These are phyloP conservation scores for Suhomyces sp. DNA, from an alignment of 805 yeast species.

Conservation along the genomic window DNA sequence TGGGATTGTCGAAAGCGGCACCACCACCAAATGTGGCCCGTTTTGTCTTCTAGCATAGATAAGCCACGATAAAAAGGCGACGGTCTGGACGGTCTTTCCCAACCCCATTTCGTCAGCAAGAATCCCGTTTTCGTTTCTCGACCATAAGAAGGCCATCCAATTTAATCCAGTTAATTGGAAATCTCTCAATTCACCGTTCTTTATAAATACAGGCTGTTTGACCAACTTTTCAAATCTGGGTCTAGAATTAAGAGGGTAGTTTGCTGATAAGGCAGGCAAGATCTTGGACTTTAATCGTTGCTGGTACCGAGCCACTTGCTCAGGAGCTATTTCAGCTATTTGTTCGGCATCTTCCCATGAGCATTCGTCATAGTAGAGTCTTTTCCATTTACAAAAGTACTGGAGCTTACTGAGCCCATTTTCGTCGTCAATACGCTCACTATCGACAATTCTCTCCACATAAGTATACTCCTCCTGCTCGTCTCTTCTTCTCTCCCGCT, in stretches of 20 bases:
- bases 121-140: conserved; percentile 94
- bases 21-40: conserved; percentile 96
- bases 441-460: conserved; percentile 87
- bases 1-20: conserved; percentile 92
- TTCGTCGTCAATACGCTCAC: conserved; percentile 67
- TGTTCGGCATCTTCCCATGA: conserved; percentile 95
- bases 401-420: conserved; percentile 66
- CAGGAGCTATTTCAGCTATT: conserved; percentile 81
- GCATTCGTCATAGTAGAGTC: conserved; percentile 90
- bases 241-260: conserved; percentile 64
- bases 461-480: conserved; percentile 78
- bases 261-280: conserved; percentile 75
- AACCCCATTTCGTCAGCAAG: conserved; percentile 99
- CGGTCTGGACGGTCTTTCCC: conserved; percentile 97
- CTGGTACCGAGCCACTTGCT: conserved; percentile 79
- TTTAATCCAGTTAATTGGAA: conserved; percentile 97
- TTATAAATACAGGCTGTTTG: conserved; percentile 84
- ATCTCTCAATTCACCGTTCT: conserved; percentile 89
- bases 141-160: conserved; percentile 99
- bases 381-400: conserved; percentile 90
- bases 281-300: conserved; percentile 79
- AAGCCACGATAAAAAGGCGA: conserved; percentile 90
- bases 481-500: conserved; percentile 78
- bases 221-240: conserved; percentile 87
- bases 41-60: conserved; percentile 93